Evolutionary conservation across 129 eudicot genomes (phyloP).

Genomic region (Helianthus annuus): DNA sequence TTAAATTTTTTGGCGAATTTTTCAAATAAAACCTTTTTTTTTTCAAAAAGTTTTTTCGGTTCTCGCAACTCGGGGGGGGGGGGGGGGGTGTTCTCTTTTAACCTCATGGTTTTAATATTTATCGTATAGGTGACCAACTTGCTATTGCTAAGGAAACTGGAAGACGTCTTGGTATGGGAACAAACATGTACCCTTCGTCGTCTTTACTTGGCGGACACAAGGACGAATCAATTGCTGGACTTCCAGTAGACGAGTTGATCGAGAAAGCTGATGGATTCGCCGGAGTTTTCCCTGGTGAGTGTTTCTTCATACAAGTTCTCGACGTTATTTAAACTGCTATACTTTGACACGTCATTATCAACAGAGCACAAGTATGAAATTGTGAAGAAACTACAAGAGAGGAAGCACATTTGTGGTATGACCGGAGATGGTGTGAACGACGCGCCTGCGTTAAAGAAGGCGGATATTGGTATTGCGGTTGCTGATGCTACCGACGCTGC

Average conservation of each 20-base stretch:
- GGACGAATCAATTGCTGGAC: conserved; percentile 11
- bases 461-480: conserved; percentile 7
- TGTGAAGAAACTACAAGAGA: conserved; percentile 18
- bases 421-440: conserved; percentile 18
- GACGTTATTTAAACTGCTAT: background rate
- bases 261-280: conserved; percentile 62
- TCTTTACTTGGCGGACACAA: conserved; percentile 16
- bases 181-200: conserved; percentile 13
- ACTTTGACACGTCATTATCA: background rate
- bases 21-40: too few species aligned
- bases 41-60: too few species aligned
- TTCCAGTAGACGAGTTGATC: conserved; percentile 14
- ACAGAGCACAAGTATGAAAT: conserved; percentile 17
- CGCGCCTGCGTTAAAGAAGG: conserved; percentile 16
- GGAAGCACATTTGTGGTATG: conserved; percentile 17
- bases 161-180: conserved; percentile 12
- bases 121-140: conserved; percentile 13
- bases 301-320: background rate
- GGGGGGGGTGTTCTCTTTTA: too few species aligned
- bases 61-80: too few species aligned
- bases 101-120: background rate
- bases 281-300: conserved; percentile 88
- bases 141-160: conserved; percentile 16
- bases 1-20: too few species aligned
- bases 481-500: conserved; percentile 21